A percentile compares a stretch with the other conserved stretches of the same genome.
phyloP scores from a whole-genome alignment of 257 asterid genomes.

The Henckelia pumila region DNA sequence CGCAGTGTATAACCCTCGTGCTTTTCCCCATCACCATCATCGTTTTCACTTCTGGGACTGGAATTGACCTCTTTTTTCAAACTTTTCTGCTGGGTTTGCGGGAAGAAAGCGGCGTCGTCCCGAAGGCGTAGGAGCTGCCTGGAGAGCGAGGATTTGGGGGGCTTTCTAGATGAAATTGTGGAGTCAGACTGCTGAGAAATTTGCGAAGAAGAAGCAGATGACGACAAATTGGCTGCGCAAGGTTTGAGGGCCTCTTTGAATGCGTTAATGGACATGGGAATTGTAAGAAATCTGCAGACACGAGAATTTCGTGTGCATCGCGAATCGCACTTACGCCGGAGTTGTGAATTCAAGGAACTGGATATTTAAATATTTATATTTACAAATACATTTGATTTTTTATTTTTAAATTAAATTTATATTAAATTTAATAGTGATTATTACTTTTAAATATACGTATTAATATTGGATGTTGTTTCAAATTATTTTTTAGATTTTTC shows the following conservation, averaged over 20 bases:
- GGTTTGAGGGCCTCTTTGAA: conserved; percentile 86
- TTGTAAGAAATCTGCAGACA: neutral
- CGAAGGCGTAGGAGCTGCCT: conserved; percentile 71
- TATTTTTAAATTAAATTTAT: no score
- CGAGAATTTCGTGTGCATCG: no score
- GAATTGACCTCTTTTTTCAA: conserved; percentile 33
- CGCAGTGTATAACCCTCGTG: conserved; percentile 27
- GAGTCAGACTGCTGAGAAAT: conserved; percentile 37
- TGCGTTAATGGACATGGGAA: conserved; percentile 70
- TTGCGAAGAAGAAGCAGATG: conserved; percentile 28
- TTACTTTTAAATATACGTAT: no score
- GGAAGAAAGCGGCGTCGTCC: conserved; percentile 35
- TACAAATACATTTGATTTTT: no score
- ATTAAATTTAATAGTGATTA: no score
- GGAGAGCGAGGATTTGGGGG: conserved; percentile 81
- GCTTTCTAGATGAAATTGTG: conserved; percentile 51
- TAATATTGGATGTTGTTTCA: no score
- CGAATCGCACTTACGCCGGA: neutral
- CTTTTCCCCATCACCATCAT: conserved; percentile 26
- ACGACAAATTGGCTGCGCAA: conserved; percentile 42
- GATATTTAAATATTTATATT: no score
- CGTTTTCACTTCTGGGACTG: conserved; percentile 23
- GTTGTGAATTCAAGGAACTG: no score
- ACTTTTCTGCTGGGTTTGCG: conserved; percentile 27
- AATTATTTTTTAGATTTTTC: no score